These are phyloP conservation scores for Salicornia ramosissima DNA, from an alignment of 148 eudicot species.

Conservation along the genomic window DNA sequence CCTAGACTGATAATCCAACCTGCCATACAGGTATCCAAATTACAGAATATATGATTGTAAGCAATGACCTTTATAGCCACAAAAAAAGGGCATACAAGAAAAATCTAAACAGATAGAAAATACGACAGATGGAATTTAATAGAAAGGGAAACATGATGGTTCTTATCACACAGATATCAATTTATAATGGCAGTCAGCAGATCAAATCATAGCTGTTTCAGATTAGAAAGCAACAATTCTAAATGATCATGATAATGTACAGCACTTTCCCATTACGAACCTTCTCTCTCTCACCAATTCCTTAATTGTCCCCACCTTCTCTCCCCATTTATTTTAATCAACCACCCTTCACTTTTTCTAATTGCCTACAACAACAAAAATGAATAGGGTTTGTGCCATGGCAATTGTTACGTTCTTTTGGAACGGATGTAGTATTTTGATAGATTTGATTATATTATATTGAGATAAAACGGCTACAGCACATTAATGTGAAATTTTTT, in stretches of 20 bases:
- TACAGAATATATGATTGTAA: background rate
- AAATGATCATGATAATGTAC: background rate
- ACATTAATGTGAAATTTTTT: too few species aligned
- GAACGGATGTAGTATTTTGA: too few species aligned
- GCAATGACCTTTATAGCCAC: too few species aligned
- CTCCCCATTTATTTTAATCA: too few species aligned
- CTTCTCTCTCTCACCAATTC: too few species aligned
- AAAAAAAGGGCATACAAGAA: slow-evolving; percentile 4
- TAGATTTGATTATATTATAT: too few species aligned
- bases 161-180: background rate
- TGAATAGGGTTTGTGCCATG: too few species aligned
- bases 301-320: too few species aligned
- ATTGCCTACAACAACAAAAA: too few species aligned
- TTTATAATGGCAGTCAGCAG: background rate
- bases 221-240: background rate
- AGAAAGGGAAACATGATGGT: background rate
- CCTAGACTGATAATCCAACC: slow-evolving; percentile 88
- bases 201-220: background rate
- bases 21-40: slow-evolving; percentile 33
- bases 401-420: too few species aligned
- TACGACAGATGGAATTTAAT: background rate
- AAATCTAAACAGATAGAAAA: background rate
- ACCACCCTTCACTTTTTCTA: too few species aligned
- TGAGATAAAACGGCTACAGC: too few species aligned
- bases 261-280: background rate